phyloP scores from a whole-genome alignment of 1,284 basidiomycete genomes.

The Naganishia liquefaciens region DNA sequence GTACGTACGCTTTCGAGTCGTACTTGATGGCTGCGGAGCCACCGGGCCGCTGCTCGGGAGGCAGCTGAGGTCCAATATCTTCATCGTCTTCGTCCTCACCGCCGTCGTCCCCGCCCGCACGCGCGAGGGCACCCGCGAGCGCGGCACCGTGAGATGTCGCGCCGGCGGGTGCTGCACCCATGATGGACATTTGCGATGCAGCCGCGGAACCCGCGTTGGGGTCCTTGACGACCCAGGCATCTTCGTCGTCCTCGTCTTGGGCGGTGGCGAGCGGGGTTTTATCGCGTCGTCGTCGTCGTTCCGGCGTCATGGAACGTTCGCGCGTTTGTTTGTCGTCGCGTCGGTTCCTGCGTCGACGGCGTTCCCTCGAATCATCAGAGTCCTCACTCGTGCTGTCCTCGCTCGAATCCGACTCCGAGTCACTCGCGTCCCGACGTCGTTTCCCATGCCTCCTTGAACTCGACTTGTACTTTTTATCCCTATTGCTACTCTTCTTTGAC shows the following conservation, averaged over 20 bases:
- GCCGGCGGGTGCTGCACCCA: constrained; percentile 22
- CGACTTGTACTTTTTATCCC: constrained; percentile 33
- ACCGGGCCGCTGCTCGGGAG: constrained; percentile 37
- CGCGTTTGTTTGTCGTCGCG: constrained; percentile 28
- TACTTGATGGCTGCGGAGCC: constrained; percentile 35
- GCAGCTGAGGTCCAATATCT: constrained; percentile 66
- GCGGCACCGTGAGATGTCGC: not conserved
- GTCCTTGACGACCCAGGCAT: constrained; percentile 45
- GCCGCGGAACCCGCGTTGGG: constrained; percentile 30
- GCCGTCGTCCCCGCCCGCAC: constrained; percentile 41
- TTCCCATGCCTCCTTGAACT: constrained; percentile 30
- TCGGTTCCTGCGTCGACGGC: constrained; percentile 39
- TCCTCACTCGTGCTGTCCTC: constrained; percentile 55
- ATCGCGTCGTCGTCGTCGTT: constrained; percentile 25
- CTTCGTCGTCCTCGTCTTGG: constrained; percentile 33
- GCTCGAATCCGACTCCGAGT: constrained; percentile 52
- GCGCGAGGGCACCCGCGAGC: constrained; percentile 13
- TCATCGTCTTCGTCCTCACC: constrained; percentile 61
- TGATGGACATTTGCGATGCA: constrained; percentile 34
- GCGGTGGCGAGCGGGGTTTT: constrained; percentile 31
- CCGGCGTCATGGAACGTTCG: not conserved
- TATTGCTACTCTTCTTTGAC: constrained; percentile 29
- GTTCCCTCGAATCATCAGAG: constrained; percentile 57
- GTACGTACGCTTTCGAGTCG: constrained; percentile 38
- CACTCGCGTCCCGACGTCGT: constrained; percentile 59